A percentile compares a stretch with the other conserved stretches of the same genome.
Evolutionary conservation across 371 early-diverging fungal genomes (phyloP).

Genomic region (Choanephora cucurbitarum): DNA sequence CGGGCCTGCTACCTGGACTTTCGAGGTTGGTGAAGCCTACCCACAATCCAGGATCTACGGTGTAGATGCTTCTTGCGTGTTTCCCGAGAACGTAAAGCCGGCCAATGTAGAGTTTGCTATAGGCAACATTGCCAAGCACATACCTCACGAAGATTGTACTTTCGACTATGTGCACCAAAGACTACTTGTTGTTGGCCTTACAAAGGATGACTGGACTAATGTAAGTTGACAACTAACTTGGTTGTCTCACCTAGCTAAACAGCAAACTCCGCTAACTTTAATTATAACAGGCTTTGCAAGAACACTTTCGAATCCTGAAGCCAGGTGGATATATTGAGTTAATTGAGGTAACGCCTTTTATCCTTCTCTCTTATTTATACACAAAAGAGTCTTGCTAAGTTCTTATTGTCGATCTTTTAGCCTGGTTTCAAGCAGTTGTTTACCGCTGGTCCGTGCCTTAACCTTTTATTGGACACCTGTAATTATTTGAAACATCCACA

Average conservation of each 20-base stretch:
- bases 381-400: not conserved
- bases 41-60: conserved; percentile 32
- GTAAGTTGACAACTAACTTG: conserved; percentile 11
- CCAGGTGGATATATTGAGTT: conserved; percentile 48
- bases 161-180: conserved; percentile 63
- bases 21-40: conserved; percentile 26
- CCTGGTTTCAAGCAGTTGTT: conserved; percentile 8
- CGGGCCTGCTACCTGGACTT: conserved; percentile 29
- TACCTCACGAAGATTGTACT: conserved; percentile 54
- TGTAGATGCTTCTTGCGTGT: conserved; percentile 45
- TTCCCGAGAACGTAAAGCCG: conserved; percentile 45
- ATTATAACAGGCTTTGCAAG: conserved; percentile 14
- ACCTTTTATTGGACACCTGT: conserved; percentile 3
- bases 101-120: conserved; percentile 51
- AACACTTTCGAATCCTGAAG: conserved; percentile 37
- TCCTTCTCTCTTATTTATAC: not conserved
- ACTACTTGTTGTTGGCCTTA: conserved; percentile 35
- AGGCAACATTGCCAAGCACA: conserved; percentile 53
- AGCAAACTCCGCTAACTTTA: not conserved
- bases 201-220: conserved; percentile 30
- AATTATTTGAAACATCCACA: too few relatives aligned
- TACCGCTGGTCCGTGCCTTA: conserved; percentile 8
- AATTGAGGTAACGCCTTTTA: conserved; percentile 29
- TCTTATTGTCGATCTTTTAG: not conserved
- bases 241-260: too few relatives aligned